Base-by-base conservation (phyloP, 768 basidiomycete species). In the Fibroporia radiculosa region DNA sequence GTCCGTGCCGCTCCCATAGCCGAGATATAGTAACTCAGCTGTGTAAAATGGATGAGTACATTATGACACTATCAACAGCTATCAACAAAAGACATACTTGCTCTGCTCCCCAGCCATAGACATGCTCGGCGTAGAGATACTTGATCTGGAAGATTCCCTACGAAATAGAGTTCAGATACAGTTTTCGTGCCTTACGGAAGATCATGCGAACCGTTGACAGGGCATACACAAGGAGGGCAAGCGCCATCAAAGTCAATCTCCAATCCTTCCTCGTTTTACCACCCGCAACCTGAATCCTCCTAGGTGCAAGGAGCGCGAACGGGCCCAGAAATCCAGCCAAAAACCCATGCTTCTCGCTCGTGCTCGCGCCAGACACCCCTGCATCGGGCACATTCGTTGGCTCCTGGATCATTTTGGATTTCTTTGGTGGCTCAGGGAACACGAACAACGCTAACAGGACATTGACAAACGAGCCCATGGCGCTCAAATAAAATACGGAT, bases 1-100 rank as follows among this genome's bases (percentile, higher is more conserved):
- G 84, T 84, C 23, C 85, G 75, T 7, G 74, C 60, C 24, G 72
- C 71, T 61, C 84, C 85, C 46, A 83, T 66, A 18, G 77, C 71
- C 0, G 84, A 82, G 65, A 88, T 82, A 53, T 86, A 88, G 56
- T 82, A 80, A 36, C 84, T 82, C 49, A 88, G 56, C 74, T 84
- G 50, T 6, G 27, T 36, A 4, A 27, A 35, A 29, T 43, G 10
- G 22, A n/a, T 4, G 24, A 20, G 27, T 24, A 40, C 35, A 58
- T 23, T 26, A 33, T 14, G 6, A 8, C n/a, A 29, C 23, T 44
- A 5, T 8, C 19, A 24, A 35, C 18, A 4, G 22, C 25, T 18
- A 13, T 10, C 25, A n/a, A n/a, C n/a, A 20, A 25, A 22, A 14
- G 16, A 56, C 58, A 31, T 61, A 75, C 66, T 68, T 80, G 68